These are phyloP conservation scores for Colletotrichum chrysophilum DNA, from an alignment of 2,329 filamentous ascomycete species.

Conservation along the genomic window DNA sequence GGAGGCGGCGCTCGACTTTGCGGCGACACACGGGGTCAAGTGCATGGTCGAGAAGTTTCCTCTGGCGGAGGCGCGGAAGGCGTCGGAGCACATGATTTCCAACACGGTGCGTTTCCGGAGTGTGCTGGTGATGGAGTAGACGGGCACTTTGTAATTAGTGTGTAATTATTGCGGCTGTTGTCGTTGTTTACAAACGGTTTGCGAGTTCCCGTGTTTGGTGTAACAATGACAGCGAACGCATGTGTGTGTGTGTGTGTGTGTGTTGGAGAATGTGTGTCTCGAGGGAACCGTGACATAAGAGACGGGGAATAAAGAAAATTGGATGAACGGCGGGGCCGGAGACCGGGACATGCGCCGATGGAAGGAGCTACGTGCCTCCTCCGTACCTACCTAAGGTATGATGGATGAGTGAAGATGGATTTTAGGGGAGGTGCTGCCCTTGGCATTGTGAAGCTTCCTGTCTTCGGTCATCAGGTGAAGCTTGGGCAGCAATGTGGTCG, in stretches of 20 bases:
- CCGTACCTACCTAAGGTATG: not conserved
- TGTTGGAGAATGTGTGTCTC: not conserved
- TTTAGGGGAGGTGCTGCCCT: not conserved
- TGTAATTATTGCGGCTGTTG: not conserved
- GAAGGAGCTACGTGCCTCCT: not conserved
- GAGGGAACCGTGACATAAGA: not conserved
- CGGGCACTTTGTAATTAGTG: not conserved
- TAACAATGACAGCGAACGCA: not conserved
- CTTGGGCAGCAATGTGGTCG: not conserved
- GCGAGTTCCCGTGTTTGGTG: not conserved
- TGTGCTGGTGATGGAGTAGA: conserved; percentile 44
- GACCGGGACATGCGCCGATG: not conserved
- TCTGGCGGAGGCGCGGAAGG: conserved; percentile 53
- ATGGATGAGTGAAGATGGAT: not conserved
- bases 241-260: not conserved
- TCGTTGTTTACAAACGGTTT: not conserved
- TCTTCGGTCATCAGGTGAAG: not conserved
- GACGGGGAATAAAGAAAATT: not conserved
- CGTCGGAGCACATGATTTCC: conserved; percentile 44
- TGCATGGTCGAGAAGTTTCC: conserved; percentile 71
- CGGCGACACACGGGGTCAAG: conserved; percentile 63
- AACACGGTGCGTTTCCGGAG: conserved; percentile 50
- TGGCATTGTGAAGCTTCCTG: not conserved
- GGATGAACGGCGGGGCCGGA: not conserved
- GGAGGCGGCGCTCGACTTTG: conserved; percentile 71